These are phyloP conservation scores for Trifolium pratense DNA, from an alignment of 306 rosid genomes.

Conservation along the genomic window DNA sequence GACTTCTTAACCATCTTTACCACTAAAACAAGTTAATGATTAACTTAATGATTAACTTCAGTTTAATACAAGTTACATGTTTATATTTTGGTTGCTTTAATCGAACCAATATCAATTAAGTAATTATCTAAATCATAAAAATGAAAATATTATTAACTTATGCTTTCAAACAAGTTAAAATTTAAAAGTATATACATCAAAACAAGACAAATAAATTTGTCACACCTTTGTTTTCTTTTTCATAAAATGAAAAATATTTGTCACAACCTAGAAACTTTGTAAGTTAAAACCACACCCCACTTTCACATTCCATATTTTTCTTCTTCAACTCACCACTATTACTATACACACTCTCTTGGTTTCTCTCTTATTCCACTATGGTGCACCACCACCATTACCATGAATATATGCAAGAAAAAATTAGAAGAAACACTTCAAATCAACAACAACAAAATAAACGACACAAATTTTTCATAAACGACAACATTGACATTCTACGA, in stretches of 20 bases:
- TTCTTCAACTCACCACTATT: slow-evolving; percentile 29
- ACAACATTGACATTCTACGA: slow-evolving; percentile 81
- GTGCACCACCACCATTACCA: slow-evolving; percentile 39
- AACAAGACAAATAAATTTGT: background rate
- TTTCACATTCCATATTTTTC: slow-evolving; percentile 10
- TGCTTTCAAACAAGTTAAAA: no score
- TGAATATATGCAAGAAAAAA: slow-evolving; percentile 12
- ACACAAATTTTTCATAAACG: slow-evolving; percentile 75
- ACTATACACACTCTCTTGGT: slow-evolving; percentile 29
- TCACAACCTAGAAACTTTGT: background rate
- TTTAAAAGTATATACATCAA: no score
- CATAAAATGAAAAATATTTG: no score
- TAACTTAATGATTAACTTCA: no score
- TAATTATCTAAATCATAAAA: no score
- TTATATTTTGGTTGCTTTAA: no score
- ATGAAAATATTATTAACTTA: no score
- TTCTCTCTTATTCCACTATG: slow-evolving; percentile 18
- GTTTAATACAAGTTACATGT: no score
- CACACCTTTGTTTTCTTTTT: background rate
- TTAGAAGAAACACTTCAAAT: slow-evolving; percentile 42
- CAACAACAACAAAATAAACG: slow-evolving; percentile 38
- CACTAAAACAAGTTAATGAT: no score
- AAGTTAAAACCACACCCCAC: slow-evolving; percentile 27
- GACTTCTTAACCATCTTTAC: no score
- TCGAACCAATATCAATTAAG: no score